Evolutionary conservation across 2,329 filamentous ascomycete genomes (phyloP).

Genomic region (Aureobasidium sp.): DNA sequence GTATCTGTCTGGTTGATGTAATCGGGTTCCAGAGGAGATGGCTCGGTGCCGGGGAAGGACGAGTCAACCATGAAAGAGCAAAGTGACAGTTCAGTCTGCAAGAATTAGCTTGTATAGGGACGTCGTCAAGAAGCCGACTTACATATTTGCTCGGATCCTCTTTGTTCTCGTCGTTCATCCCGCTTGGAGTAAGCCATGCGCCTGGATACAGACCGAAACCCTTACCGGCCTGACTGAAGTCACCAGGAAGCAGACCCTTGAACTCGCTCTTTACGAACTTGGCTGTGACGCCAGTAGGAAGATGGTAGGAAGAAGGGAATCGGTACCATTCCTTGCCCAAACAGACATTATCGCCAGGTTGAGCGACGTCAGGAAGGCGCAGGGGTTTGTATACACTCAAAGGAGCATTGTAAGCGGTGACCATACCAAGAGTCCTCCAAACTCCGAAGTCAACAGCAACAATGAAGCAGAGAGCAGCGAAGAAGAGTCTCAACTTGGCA

Average conservation of each 20-base stretch:
- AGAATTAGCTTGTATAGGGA: neutral
- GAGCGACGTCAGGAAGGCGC: conserved; percentile 48
- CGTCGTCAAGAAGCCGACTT: conserved; percentile 26
- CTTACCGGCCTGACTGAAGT: conserved; percentile 68
- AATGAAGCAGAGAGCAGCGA: conserved; percentile 46
- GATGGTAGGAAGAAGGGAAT: conserved; percentile 86
- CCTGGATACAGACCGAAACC: conserved; percentile 71
- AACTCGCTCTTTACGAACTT: conserved; percentile 93
- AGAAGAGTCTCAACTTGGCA: conserved; percentile 58
- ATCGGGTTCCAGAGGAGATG: conserved; percentile 68
- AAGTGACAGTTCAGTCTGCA: conserved; percentile 57
- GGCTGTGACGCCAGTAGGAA: conserved; percentile 73
- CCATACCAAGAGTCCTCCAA: conserved; percentile 67
- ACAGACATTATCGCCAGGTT: conserved; percentile 66
- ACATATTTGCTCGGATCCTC: conserved; percentile 86
- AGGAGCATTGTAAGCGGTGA: conserved; percentile 78
- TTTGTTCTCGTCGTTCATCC: conserved; percentile 87
- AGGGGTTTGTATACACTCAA: conserved; percentile 64
- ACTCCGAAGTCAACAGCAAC: conserved; percentile 57
- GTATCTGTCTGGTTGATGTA: conserved; percentile 65
- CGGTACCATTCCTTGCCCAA: conserved; percentile 98
- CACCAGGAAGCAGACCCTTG: conserved; percentile 76
- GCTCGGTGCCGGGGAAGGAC: conserved; percentile 55
- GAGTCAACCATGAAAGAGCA: conserved; percentile 88
- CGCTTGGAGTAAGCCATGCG: conserved; percentile 72